These are phyloP conservation scores for Pseudogymnoascus sp. DNA, from an alignment of 2,329 filamentous ascomycete species.

Conservation along the genomic window DNA sequence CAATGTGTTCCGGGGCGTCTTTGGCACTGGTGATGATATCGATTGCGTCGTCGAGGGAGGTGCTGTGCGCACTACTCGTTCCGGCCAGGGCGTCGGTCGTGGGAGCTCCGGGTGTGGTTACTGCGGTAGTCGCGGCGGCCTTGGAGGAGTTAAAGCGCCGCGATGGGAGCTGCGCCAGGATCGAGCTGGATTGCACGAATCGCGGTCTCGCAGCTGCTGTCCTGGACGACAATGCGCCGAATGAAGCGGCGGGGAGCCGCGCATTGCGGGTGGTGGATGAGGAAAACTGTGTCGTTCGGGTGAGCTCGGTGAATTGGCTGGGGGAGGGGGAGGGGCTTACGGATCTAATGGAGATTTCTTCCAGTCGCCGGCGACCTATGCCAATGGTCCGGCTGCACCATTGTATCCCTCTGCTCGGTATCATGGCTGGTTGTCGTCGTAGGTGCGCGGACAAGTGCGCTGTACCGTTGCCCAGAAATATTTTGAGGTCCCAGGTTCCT, in stretches of 20 bases:
- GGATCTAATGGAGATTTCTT: constrained; percentile 29
- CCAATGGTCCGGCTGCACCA: constrained; percentile 37
- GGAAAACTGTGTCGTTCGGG: constrained; percentile 22
- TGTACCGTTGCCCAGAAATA: constrained; percentile 21
- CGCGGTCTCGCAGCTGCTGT: constrained; percentile 11
- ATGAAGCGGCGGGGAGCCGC: constrained; percentile 19
- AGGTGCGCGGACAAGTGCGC: constrained; percentile 10
- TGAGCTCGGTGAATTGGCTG: constrained; percentile 15
- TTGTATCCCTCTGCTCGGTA: constrained; percentile 45
- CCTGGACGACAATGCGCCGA: constrained; percentile 16
- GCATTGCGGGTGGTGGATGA: constrained; percentile 23
- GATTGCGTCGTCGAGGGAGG: constrained; percentile 18
- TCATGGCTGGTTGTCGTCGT: constrained; percentile 33
- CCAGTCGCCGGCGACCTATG: constrained; percentile 27
- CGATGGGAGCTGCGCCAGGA: constrained; percentile 20
- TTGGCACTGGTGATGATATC: constrained; percentile 17
- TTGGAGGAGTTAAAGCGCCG: constrained; percentile 25
- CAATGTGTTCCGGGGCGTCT: constrained; percentile 51
- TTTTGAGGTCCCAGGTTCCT: constrained; percentile 16
- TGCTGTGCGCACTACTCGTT: background rate
- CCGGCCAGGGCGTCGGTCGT: constrained; percentile 12
- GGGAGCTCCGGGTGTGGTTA: constrained; percentile 11
- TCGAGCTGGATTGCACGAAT: constrained; percentile 14
- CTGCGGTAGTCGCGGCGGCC: constrained; percentile 9
- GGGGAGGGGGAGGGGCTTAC: constrained; percentile 16